Percentiles rank a stretch among this genome's conserved stretches.
phyloP scores from a whole-genome alignment of 495 filamentous ascomycete genomes.

The Neurospora sp. region DNA sequence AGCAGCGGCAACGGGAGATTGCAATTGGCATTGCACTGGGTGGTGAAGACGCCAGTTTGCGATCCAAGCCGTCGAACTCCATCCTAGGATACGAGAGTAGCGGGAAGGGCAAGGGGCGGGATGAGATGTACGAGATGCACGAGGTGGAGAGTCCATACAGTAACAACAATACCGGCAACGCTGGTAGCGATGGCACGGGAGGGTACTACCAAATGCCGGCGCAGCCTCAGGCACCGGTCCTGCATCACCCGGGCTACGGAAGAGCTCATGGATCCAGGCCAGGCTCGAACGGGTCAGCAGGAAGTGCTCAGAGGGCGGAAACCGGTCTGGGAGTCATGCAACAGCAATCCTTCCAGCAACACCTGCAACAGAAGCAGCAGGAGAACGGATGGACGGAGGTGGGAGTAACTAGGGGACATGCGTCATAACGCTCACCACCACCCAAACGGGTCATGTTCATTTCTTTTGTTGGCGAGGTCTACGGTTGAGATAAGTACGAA shows the following conservation, averaged over 20 bases:
- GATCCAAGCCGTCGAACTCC: slow-evolving; percentile 16
- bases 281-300: slow-evolving; percentile 4
- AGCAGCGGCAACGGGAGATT: slow-evolving; percentile 17
- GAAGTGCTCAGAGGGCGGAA: neutral
- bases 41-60: slow-evolving; percentile 19
- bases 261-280: slow-evolving; percentile 12
- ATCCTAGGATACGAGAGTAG: slow-evolving; percentile 9
- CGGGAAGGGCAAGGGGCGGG: slow-evolving; percentile 23
- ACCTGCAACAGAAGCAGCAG: neutral
- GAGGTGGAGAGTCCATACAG: slow-evolving; percentile 22
- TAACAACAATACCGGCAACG: neutral
- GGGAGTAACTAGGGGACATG: neutral
- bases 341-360: neutral
- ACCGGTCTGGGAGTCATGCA: slow-evolving; percentile 1
- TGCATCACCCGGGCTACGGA: slow-evolving; percentile 25
- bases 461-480: neutral
- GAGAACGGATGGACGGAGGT: neutral
- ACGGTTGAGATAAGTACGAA: neutral
- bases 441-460: neutral
- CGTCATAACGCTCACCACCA: neutral
- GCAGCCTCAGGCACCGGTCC: slow-evolving; percentile 17
- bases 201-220: slow-evolving; percentile 15
- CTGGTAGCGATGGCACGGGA: neutral
- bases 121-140: slow-evolving; percentile 23
- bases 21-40: slow-evolving; percentile 28